These are phyloP conservation scores for Solanum hybrid DNA, from an alignment of 305 asterid species.

Conservation along the genomic window DNA sequence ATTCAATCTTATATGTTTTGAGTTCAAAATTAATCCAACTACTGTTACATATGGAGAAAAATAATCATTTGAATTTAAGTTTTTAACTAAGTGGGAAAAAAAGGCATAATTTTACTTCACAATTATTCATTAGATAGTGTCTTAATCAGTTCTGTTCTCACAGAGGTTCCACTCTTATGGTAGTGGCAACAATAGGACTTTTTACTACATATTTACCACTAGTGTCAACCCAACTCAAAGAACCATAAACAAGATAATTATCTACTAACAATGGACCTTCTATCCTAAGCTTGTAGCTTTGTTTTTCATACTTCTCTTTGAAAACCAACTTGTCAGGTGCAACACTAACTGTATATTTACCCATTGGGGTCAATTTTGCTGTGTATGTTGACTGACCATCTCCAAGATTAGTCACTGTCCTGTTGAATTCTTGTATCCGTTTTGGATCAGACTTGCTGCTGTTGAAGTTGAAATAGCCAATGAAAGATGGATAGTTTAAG, in stretches of 20 bases:
- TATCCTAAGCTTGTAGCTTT: slow-evolving; percentile 44
- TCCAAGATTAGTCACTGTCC: slow-evolving; percentile 70
- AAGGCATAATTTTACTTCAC: background rate
- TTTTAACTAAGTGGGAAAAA: background rate
- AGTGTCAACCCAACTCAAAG: slow-evolving; percentile 53
- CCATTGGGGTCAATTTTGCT: slow-evolving; percentile 21
- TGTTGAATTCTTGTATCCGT: slow-evolving; percentile 28
- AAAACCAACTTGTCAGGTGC: slow-evolving; percentile 46
- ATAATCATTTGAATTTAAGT: background rate
- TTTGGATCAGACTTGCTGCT: background rate
- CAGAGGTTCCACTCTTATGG: slow-evolving; percentile 3
- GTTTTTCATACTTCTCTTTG: slow-evolving; percentile 42
- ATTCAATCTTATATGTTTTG: background rate
- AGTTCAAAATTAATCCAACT: background rate
- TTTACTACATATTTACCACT: slow-evolving; percentile 41
- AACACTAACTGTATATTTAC: slow-evolving; percentile 41
- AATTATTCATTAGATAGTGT: background rate
- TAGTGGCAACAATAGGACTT: slow-evolving; percentile 65
- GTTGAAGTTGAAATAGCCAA: slow-evolving; percentile 33
- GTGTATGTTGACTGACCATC: slow-evolving; percentile 33
- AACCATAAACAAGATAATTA: slow-evolving; percentile 29
- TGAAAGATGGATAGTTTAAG: slow-evolving; percentile 82
- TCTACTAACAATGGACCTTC: slow-evolving; percentile 30
- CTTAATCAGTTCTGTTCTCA: background rate
- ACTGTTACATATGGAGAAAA: background rate